These are phyloP conservation scores for Xylariomycetidae sp. DNA, from an alignment of 2,329 filamentous ascomycete species.

Conservation along the genomic window DNA sequence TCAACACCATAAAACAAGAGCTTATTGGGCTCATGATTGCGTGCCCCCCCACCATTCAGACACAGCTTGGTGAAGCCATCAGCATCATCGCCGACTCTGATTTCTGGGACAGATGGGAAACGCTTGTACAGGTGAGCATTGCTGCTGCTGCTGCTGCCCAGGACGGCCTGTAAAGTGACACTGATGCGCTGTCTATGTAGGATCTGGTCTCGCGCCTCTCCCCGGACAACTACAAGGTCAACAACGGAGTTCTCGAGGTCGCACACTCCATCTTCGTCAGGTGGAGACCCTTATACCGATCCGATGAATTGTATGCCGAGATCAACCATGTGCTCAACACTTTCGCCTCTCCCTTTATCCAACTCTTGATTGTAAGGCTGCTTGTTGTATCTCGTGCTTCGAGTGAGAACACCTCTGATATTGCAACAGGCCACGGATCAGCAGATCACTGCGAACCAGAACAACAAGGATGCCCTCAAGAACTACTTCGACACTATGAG, in stretches of 20 bases:
- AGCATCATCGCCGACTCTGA: constrained; percentile 97
- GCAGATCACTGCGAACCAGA: constrained; percentile 68
- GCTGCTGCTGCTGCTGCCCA: too few species aligned
- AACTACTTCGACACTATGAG: constrained; percentile 82
- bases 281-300: constrained; percentile 91
- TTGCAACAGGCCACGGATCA: constrained; percentile 56
- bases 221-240: constrained; percentile 73
- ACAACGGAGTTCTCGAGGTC: constrained; percentile 92
- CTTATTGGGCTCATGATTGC: constrained; percentile 96
- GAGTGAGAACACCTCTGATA: constrained; percentile 15
- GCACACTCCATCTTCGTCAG: constrained; percentile 97
- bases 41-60: constrained; percentile 80
- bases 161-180: too few species aligned
- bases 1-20: constrained; percentile 87
- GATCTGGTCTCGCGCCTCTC: constrained; percentile 88
- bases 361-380: constrained; percentile 63
- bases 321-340: constrained; percentile 91
- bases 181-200: too few species aligned
- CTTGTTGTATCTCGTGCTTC: background rate
- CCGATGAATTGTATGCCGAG: constrained; percentile 87
- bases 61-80: constrained; percentile 92
- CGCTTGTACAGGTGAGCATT: constrained; percentile 69
- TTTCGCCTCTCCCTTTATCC: constrained; percentile 80
- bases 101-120: constrained; percentile 95
- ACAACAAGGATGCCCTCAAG: constrained; percentile 69